Evolutionary conservation across 345 rosid genomes (phyloP), one percentile per base, ranked within the genome.

Genomic region (Brassica carinata): DNA sequence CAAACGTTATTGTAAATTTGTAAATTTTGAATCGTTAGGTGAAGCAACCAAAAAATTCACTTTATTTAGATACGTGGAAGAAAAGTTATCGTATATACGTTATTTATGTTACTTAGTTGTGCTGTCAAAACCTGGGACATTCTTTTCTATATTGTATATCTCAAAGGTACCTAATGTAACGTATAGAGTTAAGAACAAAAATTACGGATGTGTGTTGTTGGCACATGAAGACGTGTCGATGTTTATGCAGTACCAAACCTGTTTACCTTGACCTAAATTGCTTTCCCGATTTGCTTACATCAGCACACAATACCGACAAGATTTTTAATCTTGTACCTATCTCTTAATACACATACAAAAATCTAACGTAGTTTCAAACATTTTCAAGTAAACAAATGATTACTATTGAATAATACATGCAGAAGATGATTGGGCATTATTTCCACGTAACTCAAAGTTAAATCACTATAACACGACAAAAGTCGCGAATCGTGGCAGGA

Each of bases 81-180:
- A 51, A 67, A 73, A 73, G 40, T 40, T 5, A 73, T 43, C 27
- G 23, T 30, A 30, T 58, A 79, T 72, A 26, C 4, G 72, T 64
- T 31, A 72, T 64, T 73, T 30, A 79, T 40, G 62, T 67, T 73
- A 73, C 77, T 67, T 79, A 59, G 82, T 73, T 73, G 78, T 36
- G 82, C 82, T 79, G 82, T 79, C 78, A 58, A 57, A 79, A 40
- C 48, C 13, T 11, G 2, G 27, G 19, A 29, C 45, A 61, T 1
- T 64, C 64, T 72, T 57, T 72, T 66, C 26, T 55, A 36, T 36
- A 9, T 6, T 9, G 11, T 29, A 64, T 40, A 70, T 63, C 7
- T 63, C 36, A 51, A 51, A 71, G 62, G 76, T 48, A 72, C 82
- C 77, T 72, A 78, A 55, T 72, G 57, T 71, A 51, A 71, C 51